Conservation (phyloP, 306 rosid genomes). For the Cucumis cinereus region DNA sequence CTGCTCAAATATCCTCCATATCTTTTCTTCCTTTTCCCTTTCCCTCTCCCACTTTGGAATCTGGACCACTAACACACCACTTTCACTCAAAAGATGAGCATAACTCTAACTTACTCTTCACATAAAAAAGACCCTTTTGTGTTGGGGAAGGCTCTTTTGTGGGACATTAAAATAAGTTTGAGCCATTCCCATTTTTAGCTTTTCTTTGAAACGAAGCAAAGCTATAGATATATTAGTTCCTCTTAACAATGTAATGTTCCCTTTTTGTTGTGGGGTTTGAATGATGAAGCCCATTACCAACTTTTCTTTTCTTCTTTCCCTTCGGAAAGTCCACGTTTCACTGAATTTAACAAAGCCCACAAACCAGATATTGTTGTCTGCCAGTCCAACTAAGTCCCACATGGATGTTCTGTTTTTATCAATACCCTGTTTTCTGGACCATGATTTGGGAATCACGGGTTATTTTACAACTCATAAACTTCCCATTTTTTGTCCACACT, state of each 20-base stretch:
- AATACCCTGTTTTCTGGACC: not conserved
- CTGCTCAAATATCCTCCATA: not conserved
- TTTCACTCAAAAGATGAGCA: not conserved
- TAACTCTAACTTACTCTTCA: not conserved
- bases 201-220: constrained; percentile 6
- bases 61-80: constrained; percentile 2
- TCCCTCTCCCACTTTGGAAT: not conserved
- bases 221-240: not conserved
- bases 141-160: not conserved
- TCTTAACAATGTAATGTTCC: not conserved
- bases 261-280: constrained; percentile 2
- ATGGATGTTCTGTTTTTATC: not conserved
- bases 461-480: not conserved
- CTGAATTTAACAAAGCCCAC: not conserved
- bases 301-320: not conserved
- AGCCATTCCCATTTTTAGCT: not conserved
- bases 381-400: constrained; percentile 9
- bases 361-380: constrained; percentile 1
- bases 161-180: not conserved
- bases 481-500: not conserved
- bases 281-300: not conserved
- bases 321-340: not conserved
- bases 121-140: not conserved
- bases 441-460: not conserved
- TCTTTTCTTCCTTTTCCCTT: not conserved